Conservation (phyloP, 2,329 filamentous ascomycete species). For the Alternaria rosae region DNA sequence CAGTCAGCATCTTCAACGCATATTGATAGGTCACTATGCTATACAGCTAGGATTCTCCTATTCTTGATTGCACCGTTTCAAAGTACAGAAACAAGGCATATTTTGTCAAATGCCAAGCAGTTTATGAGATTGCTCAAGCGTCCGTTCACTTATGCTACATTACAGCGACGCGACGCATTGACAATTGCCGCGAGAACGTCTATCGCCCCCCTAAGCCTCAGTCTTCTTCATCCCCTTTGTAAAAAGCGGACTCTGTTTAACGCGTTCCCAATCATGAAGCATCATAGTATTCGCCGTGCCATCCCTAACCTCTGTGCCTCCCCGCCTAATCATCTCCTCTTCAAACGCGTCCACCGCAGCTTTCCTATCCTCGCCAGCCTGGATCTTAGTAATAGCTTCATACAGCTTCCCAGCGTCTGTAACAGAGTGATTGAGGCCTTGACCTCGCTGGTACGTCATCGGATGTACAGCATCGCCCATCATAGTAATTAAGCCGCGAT, state of each 20-base stretch:
- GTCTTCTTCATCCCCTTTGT: conserved; percentile 37
- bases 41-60: background rate
- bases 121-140: background rate
- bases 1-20: background rate
- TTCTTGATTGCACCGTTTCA: background rate
- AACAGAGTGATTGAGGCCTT: conserved; percentile 59
- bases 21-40: background rate
- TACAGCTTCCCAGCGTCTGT: conserved; percentile 54
- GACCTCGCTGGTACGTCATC: conserved; percentile 56
- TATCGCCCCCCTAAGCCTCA: background rate
- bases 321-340: conserved; percentile 53
- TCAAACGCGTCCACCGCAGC: conserved; percentile 52
- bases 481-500: conserved; percentile 46
- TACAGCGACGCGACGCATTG: background rate
- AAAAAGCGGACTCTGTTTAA: conserved; percentile 45
- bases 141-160: background rate
- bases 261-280: conserved; percentile 49
- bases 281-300: conserved; percentile 43
- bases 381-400: conserved; percentile 38
- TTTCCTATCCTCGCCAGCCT: conserved; percentile 30
- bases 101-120: too few species aligned
- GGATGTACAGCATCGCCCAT: conserved; percentile 53
- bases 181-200: background rate
- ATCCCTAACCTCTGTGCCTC: conserved; percentile 43
- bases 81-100: background rate